phyloP scores from a whole-genome alignment of 1,284 basidiomycete species.

The Puccinia novopanici region DNA sequence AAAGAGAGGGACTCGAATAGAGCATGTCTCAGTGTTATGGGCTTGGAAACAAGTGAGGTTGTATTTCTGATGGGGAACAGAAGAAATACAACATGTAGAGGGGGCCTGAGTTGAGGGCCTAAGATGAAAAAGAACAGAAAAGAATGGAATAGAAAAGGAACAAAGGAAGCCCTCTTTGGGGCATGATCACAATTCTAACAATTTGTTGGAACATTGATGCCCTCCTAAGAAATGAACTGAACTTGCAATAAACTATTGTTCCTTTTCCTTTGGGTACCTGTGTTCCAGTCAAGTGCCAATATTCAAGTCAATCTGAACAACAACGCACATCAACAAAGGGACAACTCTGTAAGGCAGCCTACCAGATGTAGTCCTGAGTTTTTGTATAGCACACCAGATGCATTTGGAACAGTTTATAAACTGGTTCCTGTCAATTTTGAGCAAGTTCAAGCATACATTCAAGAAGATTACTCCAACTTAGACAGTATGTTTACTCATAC shows the following conservation, averaged over 20 bases:
- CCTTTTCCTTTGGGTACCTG: neutral
- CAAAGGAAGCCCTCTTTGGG: no score
- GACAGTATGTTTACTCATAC: neutral
- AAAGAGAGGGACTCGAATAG: no score
- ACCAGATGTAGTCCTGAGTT: neutral
- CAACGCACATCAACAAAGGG: neutral
- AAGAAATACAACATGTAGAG: no score
- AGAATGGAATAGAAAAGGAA: no score
- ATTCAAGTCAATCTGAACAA: neutral
- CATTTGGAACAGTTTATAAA: neutral
- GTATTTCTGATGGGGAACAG: no score
- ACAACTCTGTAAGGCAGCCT: neutral
- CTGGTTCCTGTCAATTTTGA: neutral
- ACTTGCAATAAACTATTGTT: neutral
- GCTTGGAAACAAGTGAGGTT: no score
- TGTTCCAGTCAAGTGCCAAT: neutral
- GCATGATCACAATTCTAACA: no score
- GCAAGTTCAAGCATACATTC: neutral
- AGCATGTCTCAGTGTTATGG: no score
- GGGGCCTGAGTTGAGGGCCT: no score
- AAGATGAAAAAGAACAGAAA: no score
- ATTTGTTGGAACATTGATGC: slow-evolving; percentile 64
- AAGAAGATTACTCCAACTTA: neutral
- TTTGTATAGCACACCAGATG: neutral
- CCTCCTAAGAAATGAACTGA: neutral